These are phyloP conservation scores for Cyclotella baltica DNA, from an alignment of 108 stramenopile species.

Conservation along the genomic window DNA sequence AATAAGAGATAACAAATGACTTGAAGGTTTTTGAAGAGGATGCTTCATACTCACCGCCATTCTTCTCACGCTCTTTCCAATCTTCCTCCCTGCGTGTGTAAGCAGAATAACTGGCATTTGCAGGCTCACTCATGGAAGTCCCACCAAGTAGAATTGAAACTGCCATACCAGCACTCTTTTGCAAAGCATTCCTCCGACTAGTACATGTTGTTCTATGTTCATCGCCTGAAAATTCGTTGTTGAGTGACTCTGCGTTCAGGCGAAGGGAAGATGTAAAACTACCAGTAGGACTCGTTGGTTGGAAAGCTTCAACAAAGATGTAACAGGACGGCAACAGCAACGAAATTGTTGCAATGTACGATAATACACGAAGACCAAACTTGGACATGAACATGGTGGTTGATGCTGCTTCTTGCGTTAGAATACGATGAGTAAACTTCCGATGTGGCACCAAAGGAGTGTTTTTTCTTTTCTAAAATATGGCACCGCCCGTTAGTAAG, in stretches of 20 bases:
- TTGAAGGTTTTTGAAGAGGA: too few species aligned
- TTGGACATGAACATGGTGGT: not conserved
- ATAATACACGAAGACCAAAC: too few species aligned
- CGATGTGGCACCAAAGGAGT: too few species aligned
- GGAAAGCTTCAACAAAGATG: conserved; percentile 19
- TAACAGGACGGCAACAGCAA: conserved; percentile 20
- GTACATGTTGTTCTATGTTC: not conserved
- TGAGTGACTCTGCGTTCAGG: not conserved
- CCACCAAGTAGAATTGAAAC: conserved; percentile 41
- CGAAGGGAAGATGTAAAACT: conserved; percentile 16
- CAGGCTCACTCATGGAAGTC: conserved; percentile 27
- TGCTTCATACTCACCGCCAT: conserved; percentile 70
- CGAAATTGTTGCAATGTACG: not conserved
- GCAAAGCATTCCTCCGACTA: conserved; percentile 30
- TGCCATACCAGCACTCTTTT: conserved; percentile 22
- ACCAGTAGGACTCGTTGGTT: conserved; percentile 24
- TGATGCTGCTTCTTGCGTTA: too few species aligned
- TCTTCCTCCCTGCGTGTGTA: conserved; percentile 81
- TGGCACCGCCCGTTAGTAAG: too few species aligned
- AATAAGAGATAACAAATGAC: too few species aligned
- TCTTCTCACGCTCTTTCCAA: conserved; percentile 71
- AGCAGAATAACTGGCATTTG: conserved; percentile 68
- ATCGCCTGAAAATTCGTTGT: not conserved
- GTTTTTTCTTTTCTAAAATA: too few species aligned
- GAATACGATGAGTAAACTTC: too few species aligned